Evolutionary conservation across 164 flowering plant species (phyloP).

Genomic region (Berberis vulgaris): DNA sequence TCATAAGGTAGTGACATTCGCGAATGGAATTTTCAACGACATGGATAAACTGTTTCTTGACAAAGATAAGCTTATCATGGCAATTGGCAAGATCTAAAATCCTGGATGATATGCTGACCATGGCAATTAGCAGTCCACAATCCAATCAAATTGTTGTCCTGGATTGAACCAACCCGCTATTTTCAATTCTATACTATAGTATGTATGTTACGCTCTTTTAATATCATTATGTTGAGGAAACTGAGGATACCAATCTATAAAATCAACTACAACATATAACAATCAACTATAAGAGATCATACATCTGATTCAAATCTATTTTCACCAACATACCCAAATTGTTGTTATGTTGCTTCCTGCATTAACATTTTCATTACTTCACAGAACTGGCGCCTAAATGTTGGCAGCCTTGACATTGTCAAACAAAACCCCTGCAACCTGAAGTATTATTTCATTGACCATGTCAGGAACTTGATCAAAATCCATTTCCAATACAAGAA

Average conservation of each 20-base stretch:
- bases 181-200: too few species aligned
- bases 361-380: constrained; percentile 18
- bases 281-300: not conserved
- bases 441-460: not conserved
- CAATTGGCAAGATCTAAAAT: too few species aligned
- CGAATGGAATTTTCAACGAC: too few species aligned
- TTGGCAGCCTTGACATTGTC: constrained; percentile 30
- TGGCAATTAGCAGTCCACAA: too few species aligned
- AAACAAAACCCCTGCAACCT: constrained; percentile 32
- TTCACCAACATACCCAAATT: constrained; percentile 6
- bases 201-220: too few species aligned
- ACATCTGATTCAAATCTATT: not conserved
- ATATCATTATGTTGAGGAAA: not conserved
- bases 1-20: too few species aligned
- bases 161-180: too few species aligned
- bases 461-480: not conserved
- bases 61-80: too few species aligned
- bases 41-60: too few species aligned
- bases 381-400: constrained; percentile 23
- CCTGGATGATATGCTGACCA: too few species aligned
- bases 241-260: not conserved
- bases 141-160: too few species aligned
- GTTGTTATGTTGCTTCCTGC: constrained; percentile 13
- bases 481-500: too few species aligned
- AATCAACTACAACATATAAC: not conserved